Evolutionary conservation across 306 rosid species (phyloP).

Genomic region (Senna tora): DNA sequence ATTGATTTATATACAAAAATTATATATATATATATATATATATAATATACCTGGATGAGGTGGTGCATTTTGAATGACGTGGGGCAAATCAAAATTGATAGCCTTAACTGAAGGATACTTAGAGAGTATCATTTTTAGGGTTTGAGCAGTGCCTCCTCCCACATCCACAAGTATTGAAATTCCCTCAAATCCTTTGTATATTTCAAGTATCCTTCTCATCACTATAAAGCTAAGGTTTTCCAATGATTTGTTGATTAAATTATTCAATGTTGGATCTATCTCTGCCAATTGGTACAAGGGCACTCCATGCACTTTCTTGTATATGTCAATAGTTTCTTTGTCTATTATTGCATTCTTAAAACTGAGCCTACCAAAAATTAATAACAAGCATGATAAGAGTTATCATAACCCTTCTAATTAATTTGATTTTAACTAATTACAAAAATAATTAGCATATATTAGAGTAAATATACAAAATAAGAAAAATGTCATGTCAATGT

Average conservation of each 20-base stretch:
- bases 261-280: neutral
- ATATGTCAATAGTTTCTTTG: neutral
- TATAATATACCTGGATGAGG: neutral
- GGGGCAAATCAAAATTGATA: neutral
- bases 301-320: neutral
- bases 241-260: neutral
- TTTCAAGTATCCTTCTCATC: neutral
- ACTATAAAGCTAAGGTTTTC: neutral
- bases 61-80: neutral
- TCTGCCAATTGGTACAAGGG: neutral
- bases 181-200: neutral
- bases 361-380: neutral
- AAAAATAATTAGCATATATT: too few relatives aligned
- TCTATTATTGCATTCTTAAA: neutral
- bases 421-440: too few relatives aligned
- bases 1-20: too few relatives aligned
- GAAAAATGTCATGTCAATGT: too few relatives aligned
- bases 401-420: too few relatives aligned
- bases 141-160: neutral
- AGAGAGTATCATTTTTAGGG: neutral
- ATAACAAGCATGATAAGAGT: too few relatives aligned
- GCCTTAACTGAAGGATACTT: neutral
- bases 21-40: too few relatives aligned
- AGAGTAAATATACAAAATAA: too few relatives aligned
- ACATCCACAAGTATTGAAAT: neutral